Conservation (phyloP, 2,329 filamentous ascomycete species). For the Phialocephala subalpina region DNA sequence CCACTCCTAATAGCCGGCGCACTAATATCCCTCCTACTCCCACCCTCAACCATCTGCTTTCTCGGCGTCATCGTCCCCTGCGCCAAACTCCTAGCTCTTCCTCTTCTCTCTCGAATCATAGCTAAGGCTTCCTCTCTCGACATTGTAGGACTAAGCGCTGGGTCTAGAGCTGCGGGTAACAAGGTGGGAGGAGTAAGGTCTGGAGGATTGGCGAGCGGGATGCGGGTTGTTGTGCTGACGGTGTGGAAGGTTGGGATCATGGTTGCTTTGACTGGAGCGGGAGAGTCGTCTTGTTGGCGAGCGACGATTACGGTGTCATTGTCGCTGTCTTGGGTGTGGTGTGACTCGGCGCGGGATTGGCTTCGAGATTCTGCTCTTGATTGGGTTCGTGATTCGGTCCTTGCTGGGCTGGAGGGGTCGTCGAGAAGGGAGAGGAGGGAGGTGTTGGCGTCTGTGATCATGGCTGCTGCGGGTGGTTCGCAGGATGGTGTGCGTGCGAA, state of each 20-base stretch:
- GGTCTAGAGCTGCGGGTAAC: slow-evolving; percentile 46
- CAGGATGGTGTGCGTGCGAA: slow-evolving; percentile 68
- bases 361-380: slow-evolving; percentile 20
- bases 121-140: slow-evolving; percentile 78
- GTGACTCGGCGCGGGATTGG: slow-evolving; percentile 19
- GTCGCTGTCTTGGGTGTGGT: slow-evolving; percentile 27
- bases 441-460: slow-evolving; percentile 60
- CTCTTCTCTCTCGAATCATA: slow-evolving; percentile 76
- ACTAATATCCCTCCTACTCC: slow-evolving; percentile 41
- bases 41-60: slow-evolving; percentile 48
- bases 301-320: slow-evolving; percentile 43
- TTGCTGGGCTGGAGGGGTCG: slow-evolving; percentile 50
- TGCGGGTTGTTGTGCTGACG: slow-evolving; percentile 43
- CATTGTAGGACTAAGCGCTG: slow-evolving; percentile 70
- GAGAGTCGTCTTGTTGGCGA: slow-evolving; percentile 22
- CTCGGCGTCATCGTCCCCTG: slow-evolving; percentile 67
- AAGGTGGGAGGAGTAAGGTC: slow-evolving; percentile 36
- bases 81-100: slow-evolving; percentile 73
- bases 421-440: slow-evolving; percentile 69
- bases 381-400: slow-evolving; percentile 36
- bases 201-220: slow-evolving; percentile 41
- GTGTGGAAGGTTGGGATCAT: slow-evolving; percentile 42
- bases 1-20: slow-evolving; percentile 41
- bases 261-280: slow-evolving; percentile 23
- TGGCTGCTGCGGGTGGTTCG: slow-evolving; percentile 66